phyloP scores from a whole-genome alignment of 2,329 filamentous ascomycete species.

The Colletotrichum magnum region DNA sequence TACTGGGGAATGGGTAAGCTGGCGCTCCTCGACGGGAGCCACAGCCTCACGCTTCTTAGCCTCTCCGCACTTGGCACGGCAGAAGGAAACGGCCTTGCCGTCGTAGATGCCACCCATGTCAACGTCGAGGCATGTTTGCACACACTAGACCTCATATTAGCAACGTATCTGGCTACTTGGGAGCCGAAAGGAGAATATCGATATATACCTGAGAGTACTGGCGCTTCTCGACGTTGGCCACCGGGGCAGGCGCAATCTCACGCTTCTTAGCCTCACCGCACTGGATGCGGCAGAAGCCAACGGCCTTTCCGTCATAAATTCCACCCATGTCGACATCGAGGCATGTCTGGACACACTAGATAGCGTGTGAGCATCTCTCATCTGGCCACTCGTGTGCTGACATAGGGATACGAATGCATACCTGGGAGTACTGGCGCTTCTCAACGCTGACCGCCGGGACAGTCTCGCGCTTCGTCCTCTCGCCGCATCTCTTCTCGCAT shows the following conservation, averaged over 20 bases:
- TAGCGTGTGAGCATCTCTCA: not conserved
- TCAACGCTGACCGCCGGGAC: not conserved
- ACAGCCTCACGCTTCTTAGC: too few species aligned
- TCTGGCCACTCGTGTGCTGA: too few species aligned
- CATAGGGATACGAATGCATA: too few species aligned
- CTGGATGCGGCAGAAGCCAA: not conserved
- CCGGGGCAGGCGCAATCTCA: too few species aligned
- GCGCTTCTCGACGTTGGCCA: too few species aligned
- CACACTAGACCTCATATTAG: not conserved
- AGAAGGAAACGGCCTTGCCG: conserved; percentile 7
- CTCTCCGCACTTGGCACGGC: conserved; percentile 1
- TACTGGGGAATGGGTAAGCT: too few species aligned
- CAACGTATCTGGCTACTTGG: too few species aligned
- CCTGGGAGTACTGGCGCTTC: conserved; percentile 3
- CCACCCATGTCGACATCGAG: not conserved
- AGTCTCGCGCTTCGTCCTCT: not conserved
- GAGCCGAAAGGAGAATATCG: too few species aligned
- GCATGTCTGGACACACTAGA: conserved; percentile 5
- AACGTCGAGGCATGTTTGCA: not conserved
- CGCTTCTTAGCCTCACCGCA: conserved; percentile 2
- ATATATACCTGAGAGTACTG: too few species aligned
- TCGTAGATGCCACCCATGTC: not conserved
- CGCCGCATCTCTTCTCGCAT: not conserved
- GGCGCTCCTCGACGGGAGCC: too few species aligned
- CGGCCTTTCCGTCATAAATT: conserved; percentile 10